Conservation (phyloP, 768 basidiomycete genomes). For the Termitomyces sp. region DNA sequence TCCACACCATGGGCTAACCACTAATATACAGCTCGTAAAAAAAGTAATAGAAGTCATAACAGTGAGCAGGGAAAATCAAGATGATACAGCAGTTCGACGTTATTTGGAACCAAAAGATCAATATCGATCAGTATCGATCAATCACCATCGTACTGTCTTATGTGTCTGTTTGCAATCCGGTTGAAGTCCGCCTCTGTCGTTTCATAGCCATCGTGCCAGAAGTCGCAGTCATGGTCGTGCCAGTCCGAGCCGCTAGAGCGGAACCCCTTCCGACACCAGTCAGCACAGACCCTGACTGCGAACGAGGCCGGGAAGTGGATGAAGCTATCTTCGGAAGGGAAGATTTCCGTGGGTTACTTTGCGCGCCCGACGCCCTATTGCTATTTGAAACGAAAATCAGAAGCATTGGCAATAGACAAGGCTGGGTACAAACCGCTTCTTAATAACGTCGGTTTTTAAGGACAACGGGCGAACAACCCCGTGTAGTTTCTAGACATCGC, state of each 20-base stretch:
- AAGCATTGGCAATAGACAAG: constrained; percentile 4
- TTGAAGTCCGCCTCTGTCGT: constrained; percentile 77
- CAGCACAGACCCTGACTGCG: constrained; percentile 60
- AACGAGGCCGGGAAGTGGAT: constrained; percentile 68
- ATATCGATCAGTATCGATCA: no score
- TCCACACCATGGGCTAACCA: constrained; percentile 8
- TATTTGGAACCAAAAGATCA: constrained; percentile 25
- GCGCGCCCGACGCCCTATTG: constrained; percentile 78
- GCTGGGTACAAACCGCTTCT: constrained; percentile 68
- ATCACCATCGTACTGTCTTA: constrained; percentile 11
- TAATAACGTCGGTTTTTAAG: constrained; percentile 95
- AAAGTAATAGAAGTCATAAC: constrained; percentile 5
- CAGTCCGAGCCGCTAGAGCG: constrained; percentile 14
- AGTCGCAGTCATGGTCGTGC: constrained; percentile 26
- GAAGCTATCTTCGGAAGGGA: constrained; percentile 73
- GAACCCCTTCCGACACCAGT: constrained; percentile 34
- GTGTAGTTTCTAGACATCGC: constrained; percentile 75
- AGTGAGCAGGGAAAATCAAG: constrained; percentile 9
- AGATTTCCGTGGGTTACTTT: constrained; percentile 64
- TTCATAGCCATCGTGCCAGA: constrained; percentile 55
- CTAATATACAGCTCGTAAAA: constrained; percentile 10
- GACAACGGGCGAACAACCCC: constrained; percentile 93
- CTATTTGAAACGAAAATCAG: constrained; percentile 30
- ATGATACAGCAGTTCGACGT: constrained; percentile 32
- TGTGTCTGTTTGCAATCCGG: constrained; percentile 39